Evolutionary conservation across 148 eudicot genomes (phyloP).

Genomic region (Silene latifolia): DNA sequence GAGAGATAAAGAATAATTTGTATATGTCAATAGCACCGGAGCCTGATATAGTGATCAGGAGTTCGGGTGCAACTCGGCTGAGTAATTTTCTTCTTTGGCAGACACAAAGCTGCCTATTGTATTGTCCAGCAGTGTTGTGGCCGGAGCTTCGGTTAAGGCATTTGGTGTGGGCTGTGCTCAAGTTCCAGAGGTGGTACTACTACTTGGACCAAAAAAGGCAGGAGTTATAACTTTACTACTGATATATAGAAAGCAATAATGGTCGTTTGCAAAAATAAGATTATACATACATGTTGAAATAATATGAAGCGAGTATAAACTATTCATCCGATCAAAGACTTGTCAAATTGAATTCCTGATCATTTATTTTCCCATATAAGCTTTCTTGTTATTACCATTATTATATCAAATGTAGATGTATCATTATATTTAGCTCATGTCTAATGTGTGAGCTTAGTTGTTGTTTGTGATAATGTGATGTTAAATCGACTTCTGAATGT

Average conservation of each 20-base stretch:
- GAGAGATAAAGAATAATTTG: conserved; percentile 31
- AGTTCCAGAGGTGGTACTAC: conserved; percentile 30
- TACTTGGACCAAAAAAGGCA: conserved; percentile 32
- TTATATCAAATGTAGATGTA: too few relatives aligned
- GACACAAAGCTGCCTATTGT: conserved; percentile 24
- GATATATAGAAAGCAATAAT: neutral
- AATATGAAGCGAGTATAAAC: too few relatives aligned
- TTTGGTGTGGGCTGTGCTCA: conserved; percentile 37
- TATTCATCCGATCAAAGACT: too few relatives aligned
- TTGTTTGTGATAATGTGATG: too few relatives aligned
- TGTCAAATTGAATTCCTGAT: too few relatives aligned
- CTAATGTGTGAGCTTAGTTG: too few relatives aligned
- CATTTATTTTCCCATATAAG: too few relatives aligned
- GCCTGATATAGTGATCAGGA: conserved; percentile 42
- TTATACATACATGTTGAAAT: neutral
- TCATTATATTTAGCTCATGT: too few relatives aligned
- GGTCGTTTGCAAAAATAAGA: neutral
- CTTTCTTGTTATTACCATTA: too few relatives aligned
- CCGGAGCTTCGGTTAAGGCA: conserved; percentile 42
- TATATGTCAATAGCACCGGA: conserved; percentile 40
- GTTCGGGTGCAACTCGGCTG: conserved; percentile 36
- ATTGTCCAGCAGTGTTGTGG: conserved; percentile 37
- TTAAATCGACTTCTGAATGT: too few relatives aligned
- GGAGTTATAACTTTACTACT: neutral
- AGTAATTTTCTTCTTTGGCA: conserved; percentile 46